phyloP scores from a whole-genome alignment of 331 rosid species.

The Quercus tomentella region DNA sequence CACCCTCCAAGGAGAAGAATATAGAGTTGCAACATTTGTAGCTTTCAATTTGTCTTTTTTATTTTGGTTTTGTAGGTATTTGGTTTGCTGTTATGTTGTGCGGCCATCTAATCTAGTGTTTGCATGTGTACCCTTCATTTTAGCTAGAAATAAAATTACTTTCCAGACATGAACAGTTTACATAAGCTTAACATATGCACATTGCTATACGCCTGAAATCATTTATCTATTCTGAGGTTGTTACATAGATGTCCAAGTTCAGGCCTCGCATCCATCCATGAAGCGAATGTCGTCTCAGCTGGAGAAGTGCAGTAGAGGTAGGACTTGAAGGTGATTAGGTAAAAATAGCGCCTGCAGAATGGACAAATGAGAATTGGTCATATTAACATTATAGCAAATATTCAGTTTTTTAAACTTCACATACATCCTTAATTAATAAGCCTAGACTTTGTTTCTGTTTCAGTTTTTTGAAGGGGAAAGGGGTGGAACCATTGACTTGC shows the following conservation, averaged over 20 bases:
- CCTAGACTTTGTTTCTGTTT: neutral
- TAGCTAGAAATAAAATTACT: neutral
- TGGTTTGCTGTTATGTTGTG: neutral
- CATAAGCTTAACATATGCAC: conserved; percentile 11
- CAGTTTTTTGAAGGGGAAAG: no score
- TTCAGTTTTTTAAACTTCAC: neutral
- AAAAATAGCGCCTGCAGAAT: conserved; percentile 76
- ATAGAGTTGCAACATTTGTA: neutral
- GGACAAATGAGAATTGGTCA: conserved; percentile 6
- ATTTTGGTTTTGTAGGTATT: neutral
- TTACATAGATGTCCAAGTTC: conserved; percentile 84
- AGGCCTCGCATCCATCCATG: conserved; percentile 81
- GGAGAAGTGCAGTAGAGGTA: conserved; percentile 61
- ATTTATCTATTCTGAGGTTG: conserved; percentile 72
- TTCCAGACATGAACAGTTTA: conserved; percentile 14
- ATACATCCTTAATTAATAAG: neutral
- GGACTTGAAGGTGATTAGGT: conserved; percentile 71
- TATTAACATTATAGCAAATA: neutral
- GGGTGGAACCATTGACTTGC: neutral
- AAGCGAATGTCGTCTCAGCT: conserved; percentile 34
- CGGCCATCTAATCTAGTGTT: neutral
- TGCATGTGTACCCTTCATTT: neutral
- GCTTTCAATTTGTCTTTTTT: neutral
- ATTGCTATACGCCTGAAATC: conserved; percentile 10
- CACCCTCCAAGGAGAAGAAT: no score